Base-by-base conservation (phyloP, 179 eudicot species). In the Beta macrorhiza region DNA sequence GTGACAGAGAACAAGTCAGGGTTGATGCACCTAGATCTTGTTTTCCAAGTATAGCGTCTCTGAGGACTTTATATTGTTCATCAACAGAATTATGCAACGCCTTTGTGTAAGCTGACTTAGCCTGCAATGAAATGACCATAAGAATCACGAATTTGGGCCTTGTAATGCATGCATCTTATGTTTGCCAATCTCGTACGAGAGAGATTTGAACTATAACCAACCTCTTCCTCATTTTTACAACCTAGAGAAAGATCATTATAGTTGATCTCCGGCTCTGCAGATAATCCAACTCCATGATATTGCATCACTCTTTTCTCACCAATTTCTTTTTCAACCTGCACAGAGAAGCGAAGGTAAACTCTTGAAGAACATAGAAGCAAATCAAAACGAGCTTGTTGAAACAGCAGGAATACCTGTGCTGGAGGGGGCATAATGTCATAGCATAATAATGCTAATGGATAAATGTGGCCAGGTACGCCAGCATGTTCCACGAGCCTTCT, bases 271-370 rank as follows among this genome's bases (percentile, higher is more conserved):
- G 94, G 93, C 72, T 84, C 97, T 75, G 87, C 90, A 51, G 98
- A 96, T 79, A 96, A 52, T 75, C 99, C 98, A 85, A 89, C 79
- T 55, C 99, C 99, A 76, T 91, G 97, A 78, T 83, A 96, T 76
- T 91, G 82, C 59, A 96, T 90, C 74, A 89, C 77, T 82, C 99
- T 86, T 89, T 85, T 91, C 92, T 96, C 99, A 55, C 99, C 99
- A 81, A 96, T 92, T 82, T 94, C 98, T 86, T 91, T 96, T 86
- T 94, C 97, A 83, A 96, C 99, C 99, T 94, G 84, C 69, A 68
- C 57, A 74, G 19, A 81, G 67, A 61, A 82, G 72, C 62, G 61
- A 73, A 70, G n/a, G 71, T 47, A 29, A 45, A 62, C 25, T 75
- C 59, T 10, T 64, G 37, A 79, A 57, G 15, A 67, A 53, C 61